Evolutionary conservation across 352 stramenopile genomes (phyloP).

Genomic region (Phytophthora rubi): DNA sequence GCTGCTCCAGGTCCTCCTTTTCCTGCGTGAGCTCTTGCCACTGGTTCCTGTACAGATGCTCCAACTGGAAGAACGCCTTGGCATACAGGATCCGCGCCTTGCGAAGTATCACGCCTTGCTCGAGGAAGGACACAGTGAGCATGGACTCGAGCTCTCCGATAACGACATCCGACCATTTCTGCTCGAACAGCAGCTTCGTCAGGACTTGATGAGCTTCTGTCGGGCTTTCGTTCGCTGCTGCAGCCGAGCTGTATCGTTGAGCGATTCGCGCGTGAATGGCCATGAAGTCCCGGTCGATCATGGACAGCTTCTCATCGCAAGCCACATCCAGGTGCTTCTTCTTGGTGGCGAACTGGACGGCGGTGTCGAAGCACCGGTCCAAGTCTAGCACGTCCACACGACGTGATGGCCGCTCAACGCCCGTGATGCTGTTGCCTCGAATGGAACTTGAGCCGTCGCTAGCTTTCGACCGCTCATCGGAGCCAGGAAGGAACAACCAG

Average conservation of each 20-base stretch:
- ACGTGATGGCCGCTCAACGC: slow-evolving; percentile 64
- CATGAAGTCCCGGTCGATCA: slow-evolving; percentile 75
- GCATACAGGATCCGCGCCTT: slow-evolving; percentile 86
- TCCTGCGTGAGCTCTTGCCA: slow-evolving; percentile 43
- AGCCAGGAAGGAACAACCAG: slow-evolving; percentile 74
- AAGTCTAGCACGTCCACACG: slow-evolving; percentile 76
- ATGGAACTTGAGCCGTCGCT: slow-evolving; percentile 46
- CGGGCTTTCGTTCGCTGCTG: neutral
- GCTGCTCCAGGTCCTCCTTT: slow-evolving; percentile 45
- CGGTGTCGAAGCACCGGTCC: slow-evolving; percentile 69
- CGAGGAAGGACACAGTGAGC: slow-evolving; percentile 88
- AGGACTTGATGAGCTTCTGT: slow-evolving; percentile 45
- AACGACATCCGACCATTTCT: slow-evolving; percentile 92
- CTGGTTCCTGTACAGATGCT: slow-evolving; percentile 53
- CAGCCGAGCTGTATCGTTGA: slow-evolving; percentile 33
- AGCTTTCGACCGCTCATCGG: slow-evolving; percentile 63
- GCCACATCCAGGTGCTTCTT: slow-evolving; percentile 53
- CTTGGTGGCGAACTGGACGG: slow-evolving; percentile 66
- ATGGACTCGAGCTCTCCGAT: slow-evolving; percentile 89
- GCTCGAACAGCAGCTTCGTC: slow-evolving; percentile 79
- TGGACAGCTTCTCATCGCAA: slow-evolving; percentile 54
- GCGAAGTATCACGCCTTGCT: slow-evolving; percentile 84
- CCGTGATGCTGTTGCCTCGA: slow-evolving; percentile 51
- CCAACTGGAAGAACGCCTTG: slow-evolving; percentile 77
- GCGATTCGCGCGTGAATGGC: slow-evolving; percentile 55